These are phyloP conservation scores for Dunaliella sp. DNA, from an alignment of 139 green algal genomes.

Conservation along the genomic window DNA sequence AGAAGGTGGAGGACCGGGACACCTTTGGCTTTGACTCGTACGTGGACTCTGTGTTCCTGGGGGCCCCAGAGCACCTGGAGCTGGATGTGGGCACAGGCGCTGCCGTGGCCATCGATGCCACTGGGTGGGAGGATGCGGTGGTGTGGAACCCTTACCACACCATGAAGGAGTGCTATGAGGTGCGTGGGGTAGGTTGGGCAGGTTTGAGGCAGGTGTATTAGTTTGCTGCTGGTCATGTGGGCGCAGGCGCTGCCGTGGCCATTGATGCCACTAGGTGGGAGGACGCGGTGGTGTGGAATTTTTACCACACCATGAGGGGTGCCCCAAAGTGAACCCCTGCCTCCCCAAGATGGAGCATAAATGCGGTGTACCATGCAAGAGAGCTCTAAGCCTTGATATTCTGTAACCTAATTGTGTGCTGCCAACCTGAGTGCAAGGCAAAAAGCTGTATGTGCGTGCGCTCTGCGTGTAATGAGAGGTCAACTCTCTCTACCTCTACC, in stretches of 20 bases:
- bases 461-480: no score
- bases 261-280: constrained; percentile 57
- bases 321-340: no score
- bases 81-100: constrained; percentile 58
- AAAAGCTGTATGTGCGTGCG: no score
- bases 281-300: constrained; percentile 71
- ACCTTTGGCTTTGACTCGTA: constrained; percentile 56
- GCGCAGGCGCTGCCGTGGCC: constrained; percentile 48
- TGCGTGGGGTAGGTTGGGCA: no score
- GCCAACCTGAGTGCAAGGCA: no score
- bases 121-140: constrained; percentile 62
- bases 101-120: constrained; percentile 49
- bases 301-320: constrained; percentile 54
- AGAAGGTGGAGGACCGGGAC: constrained; percentile 63
- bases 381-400: no score
- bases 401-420: no score
- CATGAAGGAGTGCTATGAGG: constrained; percentile 40
- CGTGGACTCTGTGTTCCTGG: constrained; percentile 85
- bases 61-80: constrained; percentile 69
- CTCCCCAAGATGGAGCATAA: no score
- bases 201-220: no score
- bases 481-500: no score
- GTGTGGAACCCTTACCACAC: constrained; percentile 65
- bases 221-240: no score
- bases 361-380: no score